These are phyloP conservation scores for Metschnikowia dekortorum DNA, from an alignment of 805 yeast genomes.

Conservation along the genomic window DNA sequence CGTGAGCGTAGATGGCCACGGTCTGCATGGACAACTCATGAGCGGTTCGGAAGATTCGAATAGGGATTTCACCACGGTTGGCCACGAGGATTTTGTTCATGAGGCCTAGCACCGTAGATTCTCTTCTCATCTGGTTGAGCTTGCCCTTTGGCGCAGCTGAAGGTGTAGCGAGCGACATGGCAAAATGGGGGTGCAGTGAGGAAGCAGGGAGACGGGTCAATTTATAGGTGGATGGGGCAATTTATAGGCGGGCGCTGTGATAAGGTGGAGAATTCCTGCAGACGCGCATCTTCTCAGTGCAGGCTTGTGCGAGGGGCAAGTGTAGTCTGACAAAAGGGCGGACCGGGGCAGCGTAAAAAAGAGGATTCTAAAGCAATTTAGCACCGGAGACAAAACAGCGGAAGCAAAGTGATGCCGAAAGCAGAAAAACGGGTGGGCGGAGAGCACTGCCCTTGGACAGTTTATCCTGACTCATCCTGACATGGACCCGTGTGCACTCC, in stretches of 20 bases:
- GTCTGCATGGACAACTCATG: constrained; percentile 97
- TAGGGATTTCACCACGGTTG: constrained; percentile 82
- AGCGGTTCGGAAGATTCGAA: constrained; percentile 91
- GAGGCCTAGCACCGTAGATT: constrained; percentile 41
- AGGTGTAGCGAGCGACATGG: not conserved
- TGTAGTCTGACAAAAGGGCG: not conserved
- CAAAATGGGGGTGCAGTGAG: not conserved
- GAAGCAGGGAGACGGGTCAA: not conserved
- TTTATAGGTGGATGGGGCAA: not conserved
- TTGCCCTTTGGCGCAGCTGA: constrained; percentile 14
- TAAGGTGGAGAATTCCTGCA: constrained; percentile 3
- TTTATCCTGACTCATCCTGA: not conserved
- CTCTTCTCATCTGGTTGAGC: constrained; percentile 39
- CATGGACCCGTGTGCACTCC: not conserved
- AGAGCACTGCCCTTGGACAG: not conserved
- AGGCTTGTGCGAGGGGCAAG: constrained; percentile 1
- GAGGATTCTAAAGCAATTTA: no score
- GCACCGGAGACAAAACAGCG: no score
- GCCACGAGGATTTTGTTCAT: constrained; percentile 69
- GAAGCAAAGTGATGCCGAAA: not conserved
- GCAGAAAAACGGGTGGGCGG: not conserved
- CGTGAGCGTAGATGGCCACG: constrained; percentile 94
- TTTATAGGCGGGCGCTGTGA: constrained; percentile 1
- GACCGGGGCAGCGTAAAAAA: no score
- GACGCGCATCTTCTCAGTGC: not conserved